These are phyloP conservation scores for Cornus florida DNA, from an alignment of 148 eudicot species.

Conservation along the genomic window DNA sequence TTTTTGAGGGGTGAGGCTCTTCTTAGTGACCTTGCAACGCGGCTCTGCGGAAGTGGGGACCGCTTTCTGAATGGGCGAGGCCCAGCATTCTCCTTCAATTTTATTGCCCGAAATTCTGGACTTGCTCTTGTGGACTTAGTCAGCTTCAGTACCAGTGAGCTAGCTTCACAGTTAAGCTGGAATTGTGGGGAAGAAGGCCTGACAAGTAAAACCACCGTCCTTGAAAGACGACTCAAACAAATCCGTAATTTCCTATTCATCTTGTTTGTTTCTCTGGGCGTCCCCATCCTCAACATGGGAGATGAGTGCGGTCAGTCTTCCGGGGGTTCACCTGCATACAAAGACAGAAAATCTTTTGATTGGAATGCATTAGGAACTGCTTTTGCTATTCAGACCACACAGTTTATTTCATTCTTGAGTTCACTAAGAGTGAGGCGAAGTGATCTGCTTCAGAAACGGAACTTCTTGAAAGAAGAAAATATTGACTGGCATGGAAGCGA, in stretches of 20 bases:
- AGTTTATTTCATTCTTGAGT: constrained; percentile 70
- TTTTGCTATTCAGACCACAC: constrained; percentile 65
- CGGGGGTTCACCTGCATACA: constrained; percentile 56
- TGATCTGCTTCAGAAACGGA: constrained; percentile 72
- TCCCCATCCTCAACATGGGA: constrained; percentile 95
- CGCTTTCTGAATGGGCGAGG: constrained; percentile 69
- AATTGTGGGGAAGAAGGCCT: constrained; percentile 98
- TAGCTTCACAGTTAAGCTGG: constrained; percentile 79
- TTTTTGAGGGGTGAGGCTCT: constrained; percentile 73
- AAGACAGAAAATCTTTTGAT: constrained; percentile 58
- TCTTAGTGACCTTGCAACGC: constrained; percentile 78
- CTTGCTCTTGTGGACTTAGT: constrained; percentile 90
- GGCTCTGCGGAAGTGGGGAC: constrained; percentile 97
- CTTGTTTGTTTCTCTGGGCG: constrained; percentile 76
- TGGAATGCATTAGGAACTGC: constrained; percentile 73
- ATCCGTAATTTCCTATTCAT: constrained; percentile 77
- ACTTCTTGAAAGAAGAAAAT: constrained; percentile 60
- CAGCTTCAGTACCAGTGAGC: constrained; percentile 59
- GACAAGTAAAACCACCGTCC: constrained; percentile 59
- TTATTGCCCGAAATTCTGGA: constrained; percentile 62
- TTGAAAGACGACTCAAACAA: constrained; percentile 82
- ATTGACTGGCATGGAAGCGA: constrained; percentile 69
- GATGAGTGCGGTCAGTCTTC: constrained; percentile 94
- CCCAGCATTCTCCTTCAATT: constrained; percentile 85
- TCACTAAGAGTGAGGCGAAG: constrained; percentile 58